Conservation (phyloP, 2,329 filamentous ascomycete species). For the Rhexocercosporidium sp. region DNA sequence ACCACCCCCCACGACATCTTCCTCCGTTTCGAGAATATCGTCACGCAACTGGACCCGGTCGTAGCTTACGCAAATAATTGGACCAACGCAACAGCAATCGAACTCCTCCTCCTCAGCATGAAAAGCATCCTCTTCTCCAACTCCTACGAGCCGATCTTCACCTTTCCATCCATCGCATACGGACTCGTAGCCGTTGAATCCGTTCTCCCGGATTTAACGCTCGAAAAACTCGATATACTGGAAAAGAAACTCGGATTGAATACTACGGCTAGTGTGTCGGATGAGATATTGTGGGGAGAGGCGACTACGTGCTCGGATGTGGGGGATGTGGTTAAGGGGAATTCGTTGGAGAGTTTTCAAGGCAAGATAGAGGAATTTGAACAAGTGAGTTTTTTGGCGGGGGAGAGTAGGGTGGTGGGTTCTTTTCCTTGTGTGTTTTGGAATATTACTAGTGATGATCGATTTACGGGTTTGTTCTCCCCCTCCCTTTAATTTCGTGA, state of each 20-base stretch:
- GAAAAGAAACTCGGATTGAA: background rate
- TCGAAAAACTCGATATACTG: background rate
- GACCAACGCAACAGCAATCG: constrained; percentile 28
- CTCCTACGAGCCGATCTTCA: background rate
- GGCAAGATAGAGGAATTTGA: constrained; percentile 5
- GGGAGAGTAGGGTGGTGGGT: constrained; percentile 47
- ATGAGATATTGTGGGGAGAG: background rate
- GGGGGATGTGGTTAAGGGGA: background rate
- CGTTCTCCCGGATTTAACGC: constrained; percentile 8
- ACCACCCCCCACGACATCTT: constrained; percentile 32
- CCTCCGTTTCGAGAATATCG: constrained; percentile 30
- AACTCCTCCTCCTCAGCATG: constrained; percentile 12
- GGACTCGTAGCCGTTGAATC: constrained; percentile 4
- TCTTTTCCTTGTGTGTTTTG: constrained; percentile 42
- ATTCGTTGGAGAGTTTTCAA: background rate
- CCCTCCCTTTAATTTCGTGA: constrained; percentile 10
- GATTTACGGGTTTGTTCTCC: constrained; percentile 25
- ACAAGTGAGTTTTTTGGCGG: constrained; percentile 48
- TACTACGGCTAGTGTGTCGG: background rate
- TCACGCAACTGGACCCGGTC: constrained; percentile 23
- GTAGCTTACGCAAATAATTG: constrained; percentile 22
- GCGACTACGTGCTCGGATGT: background rate
- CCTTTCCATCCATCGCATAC: background rate
- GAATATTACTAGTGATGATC: constrained; percentile 35
- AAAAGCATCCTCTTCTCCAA: background rate